Evolutionary conservation across 176 grass and related monocot genomes (phyloP).

Genomic region (Tillandsia fasciculata): DNA sequence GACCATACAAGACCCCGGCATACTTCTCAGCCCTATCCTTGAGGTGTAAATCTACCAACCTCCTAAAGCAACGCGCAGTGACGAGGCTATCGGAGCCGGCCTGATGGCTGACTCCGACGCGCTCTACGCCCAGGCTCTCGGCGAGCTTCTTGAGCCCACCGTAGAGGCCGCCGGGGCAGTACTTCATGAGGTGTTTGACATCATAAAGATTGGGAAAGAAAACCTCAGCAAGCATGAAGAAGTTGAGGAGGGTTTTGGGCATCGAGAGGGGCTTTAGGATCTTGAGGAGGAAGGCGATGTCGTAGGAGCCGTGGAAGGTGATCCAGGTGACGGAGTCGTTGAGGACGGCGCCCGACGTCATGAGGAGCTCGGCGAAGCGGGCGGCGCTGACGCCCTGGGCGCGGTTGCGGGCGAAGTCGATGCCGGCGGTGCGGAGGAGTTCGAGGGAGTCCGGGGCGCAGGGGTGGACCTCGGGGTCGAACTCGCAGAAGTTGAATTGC

Average conservation of each 20-base stretch:
- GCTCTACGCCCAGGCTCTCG: slow-evolving; percentile 33
- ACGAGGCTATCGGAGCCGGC: slow-evolving; percentile 58
- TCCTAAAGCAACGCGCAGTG: slow-evolving; percentile 32
- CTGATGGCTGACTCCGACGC: slow-evolving; percentile 58
- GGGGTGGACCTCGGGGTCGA: slow-evolving; percentile 35
- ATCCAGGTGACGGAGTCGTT: slow-evolving; percentile 46
- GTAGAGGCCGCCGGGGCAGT: slow-evolving; percentile 36
- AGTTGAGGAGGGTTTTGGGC: slow-evolving; percentile 36
- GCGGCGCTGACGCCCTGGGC: slow-evolving; percentile 30
- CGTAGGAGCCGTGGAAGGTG: slow-evolving; percentile 62
- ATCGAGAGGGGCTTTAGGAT: slow-evolving; percentile 33
- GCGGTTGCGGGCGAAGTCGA: slow-evolving; percentile 40
- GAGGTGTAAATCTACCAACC: slow-evolving; percentile 43
- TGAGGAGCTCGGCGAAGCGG: slow-evolving; percentile 56
- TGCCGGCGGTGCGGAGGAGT: slow-evolving; percentile 38
- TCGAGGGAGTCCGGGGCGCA: slow-evolving; percentile 48
- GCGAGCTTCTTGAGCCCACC: slow-evolving; percentile 65
- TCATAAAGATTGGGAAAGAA: slow-evolving; percentile 61
- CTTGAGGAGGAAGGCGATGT: slow-evolving; percentile 52
- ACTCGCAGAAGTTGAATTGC: slow-evolving; percentile 66
- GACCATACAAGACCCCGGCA: slow-evolving; percentile 70
- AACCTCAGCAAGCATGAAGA: slow-evolving; percentile 46
- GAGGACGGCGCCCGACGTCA: slow-evolving; percentile 45
- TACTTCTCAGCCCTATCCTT: slow-evolving; percentile 32
- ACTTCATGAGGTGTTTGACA: slow-evolving; percentile 60